Base-by-base conservation (phyloP, 2,329 filamentous ascomycete genomes). In the Cladophialophora carrionii region DNA sequence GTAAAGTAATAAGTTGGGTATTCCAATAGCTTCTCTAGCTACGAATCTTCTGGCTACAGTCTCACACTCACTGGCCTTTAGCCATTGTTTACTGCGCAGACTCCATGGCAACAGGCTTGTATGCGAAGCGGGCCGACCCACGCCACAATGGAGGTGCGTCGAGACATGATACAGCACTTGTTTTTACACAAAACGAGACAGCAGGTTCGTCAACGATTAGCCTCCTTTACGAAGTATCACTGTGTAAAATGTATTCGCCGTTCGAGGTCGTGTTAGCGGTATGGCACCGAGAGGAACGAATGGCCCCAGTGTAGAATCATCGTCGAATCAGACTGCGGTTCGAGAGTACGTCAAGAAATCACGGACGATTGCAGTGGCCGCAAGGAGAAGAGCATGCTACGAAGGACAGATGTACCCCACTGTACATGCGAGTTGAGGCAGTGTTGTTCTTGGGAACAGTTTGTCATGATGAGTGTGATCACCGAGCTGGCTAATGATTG, bases 401-500 rank as follows among this genome's bases (percentile, higher is more conserved):
- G 20, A 51, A 26, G 48, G 10, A 24, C 48, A 51, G 14, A 10
- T n/a, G 20, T 20, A 4, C 7, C 20, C 22, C 26, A 26, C 48
- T 24, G 10, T 9, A 51, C 48, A 26, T 29, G 48, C 48, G 17
- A 43, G 14, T 26, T 52, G 48, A 26, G 48, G 26, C 26, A 26
- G 52, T 34, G 22, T 9, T 31, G 52, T 29, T 12, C 29, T 31
- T 29, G 14, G n/a, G 12, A n/a, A 20, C 32, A 20, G 29, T 54
- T 54, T 54, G 52, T 54, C 52, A 54, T 54, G 52, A 54, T 54
- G 52, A 54, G 52, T 54, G 52, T 54, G 52, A 54, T 54, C 17
- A 29, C 52, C 14, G 52, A 54, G 29, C 52, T 54, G n/a, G 48
- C 48, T 29, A 26, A 51, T 20, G 9, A 26, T 51, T 51, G 14